Base-by-base conservation (phyloP, 208 protist genomes). In the Jaenimonas drosophilae region DNA sequence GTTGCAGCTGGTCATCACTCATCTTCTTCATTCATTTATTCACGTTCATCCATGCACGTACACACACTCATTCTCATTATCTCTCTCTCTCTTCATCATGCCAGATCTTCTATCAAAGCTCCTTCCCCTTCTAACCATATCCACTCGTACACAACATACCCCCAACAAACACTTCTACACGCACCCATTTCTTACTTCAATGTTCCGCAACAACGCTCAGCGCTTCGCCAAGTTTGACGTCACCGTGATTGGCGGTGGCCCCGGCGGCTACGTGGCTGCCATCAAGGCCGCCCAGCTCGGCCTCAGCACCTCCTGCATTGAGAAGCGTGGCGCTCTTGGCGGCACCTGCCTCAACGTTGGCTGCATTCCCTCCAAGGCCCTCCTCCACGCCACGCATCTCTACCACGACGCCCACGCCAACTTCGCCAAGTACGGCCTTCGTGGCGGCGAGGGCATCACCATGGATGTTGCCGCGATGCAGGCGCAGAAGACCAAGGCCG, bases 281-380 rank as follows among this genome's bases (percentile, higher is more conserved):
- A 99, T 99, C 69, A 99, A 99, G 66, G 98, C 98, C 23, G 97
- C 96, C 11, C 98, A 99, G 82, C 81, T 99, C 3, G 98, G 98
- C 23, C 59, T 99, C 27, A 99, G 99, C 56, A 96, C 96, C 0
- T 88, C 95, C 7, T 99, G 98, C 66, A 70, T 99, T 24, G 98
- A 99, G 68, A 98, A 97, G 76, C 86, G 97, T 51, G 97, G 97
- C 25, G 49, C 81, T 29, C 88, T 99, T 17, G 98, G 98, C 25
- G 97, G 97, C 51, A 99, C 97, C 14, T 99, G 98, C 84, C 82
- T 99, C n/a, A 99, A 99, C 70, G 97, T 99, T 26, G 97, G 96
- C 26, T 99, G 98, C 85, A 99, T 99, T 59, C 98, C 98, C 11
- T 99, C 97, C 43, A 99, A 99, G 83, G 83, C 97, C 28, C 89